A percentile compares a stretch with the other conserved stretches of the same genome.
Evolutionary conservation across 2,329 filamentous ascomycete species (phyloP).

Genomic region (Aspergillus floridensis): DNA sequence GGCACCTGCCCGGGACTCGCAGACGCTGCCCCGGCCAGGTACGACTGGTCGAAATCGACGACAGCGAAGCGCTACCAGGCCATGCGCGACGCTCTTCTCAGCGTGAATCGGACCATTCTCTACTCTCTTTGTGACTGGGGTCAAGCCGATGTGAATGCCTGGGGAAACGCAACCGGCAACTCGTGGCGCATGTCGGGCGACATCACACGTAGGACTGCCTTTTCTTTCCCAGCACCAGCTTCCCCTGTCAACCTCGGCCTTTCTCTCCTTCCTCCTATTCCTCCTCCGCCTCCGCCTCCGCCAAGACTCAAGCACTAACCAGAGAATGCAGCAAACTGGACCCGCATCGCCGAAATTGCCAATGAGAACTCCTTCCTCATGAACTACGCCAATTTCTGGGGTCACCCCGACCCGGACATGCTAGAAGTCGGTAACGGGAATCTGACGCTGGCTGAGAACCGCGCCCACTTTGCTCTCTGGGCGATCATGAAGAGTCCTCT

Average conservation of each 20-base stretch:
- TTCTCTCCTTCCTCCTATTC: too few relatives aligned
- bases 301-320: not conserved
- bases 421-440: slow-evolving; percentile 52
- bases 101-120: slow-evolving; percentile 47
- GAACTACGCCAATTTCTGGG: slow-evolving; percentile 49
- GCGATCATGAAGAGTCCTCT: slow-evolving; percentile 51
- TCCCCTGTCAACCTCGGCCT: too few relatives aligned
- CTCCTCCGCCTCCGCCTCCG: too few relatives aligned
- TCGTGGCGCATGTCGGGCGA: slow-evolving; percentile 44
- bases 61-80: slow-evolving; percentile 47
- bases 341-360: slow-evolving; percentile 42
- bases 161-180: slow-evolving; percentile 51
- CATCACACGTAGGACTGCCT: slow-evolving; percentile 26
- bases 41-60: slow-evolving; percentile 51
- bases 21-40: slow-evolving; percentile 44
- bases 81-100: slow-evolving; percentile 55
- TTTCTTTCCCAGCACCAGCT: not conserved
- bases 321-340: slow-evolving; percentile 18
- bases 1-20: slow-evolving; percentile 40
- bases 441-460: slow-evolving; percentile 46
- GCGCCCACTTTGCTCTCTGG: slow-evolving; percentile 55
- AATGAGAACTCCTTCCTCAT: slow-evolving; percentile 51
- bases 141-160: slow-evolving; percentile 48
- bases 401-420: slow-evolving; percentile 53
- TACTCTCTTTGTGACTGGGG: slow-evolving; percentile 58